Percentiles rank a stretch among this genome's conserved stretches.
Evolutionary conservation across 768 basidiomycete species (phyloP).

Genomic region (Tubosaeta brunneosetosa): DNA sequence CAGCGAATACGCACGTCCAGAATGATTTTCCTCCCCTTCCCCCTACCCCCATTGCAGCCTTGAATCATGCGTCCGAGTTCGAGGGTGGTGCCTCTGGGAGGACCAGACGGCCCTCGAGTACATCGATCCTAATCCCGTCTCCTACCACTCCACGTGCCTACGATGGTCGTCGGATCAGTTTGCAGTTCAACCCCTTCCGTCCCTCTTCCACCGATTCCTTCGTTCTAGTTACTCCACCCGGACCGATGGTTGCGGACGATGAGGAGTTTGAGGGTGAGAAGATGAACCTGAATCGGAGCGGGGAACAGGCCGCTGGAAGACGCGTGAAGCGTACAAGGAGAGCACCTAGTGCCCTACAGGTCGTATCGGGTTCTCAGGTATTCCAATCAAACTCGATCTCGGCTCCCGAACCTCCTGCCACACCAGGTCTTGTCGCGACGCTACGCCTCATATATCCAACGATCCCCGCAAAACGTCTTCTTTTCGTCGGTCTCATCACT

Average conservation of each 20-base stretch:
- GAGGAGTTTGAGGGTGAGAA: slow-evolving; percentile 45
- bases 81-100: slow-evolving; percentile 20
- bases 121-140: slow-evolving; percentile 37
- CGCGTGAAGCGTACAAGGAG: slow-evolving; percentile 26
- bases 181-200: slow-evolving; percentile 63
- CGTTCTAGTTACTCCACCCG: not conserved
- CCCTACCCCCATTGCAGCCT: slow-evolving; percentile 8
- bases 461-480: slow-evolving; percentile 66
- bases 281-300: slow-evolving; percentile 36
- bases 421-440: slow-evolving; percentile 33
- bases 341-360: not conserved
- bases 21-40: slow-evolving; percentile 17
- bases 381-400: slow-evolving; percentile 1
- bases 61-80: slow-evolving; percentile 22
- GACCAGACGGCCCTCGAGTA: slow-evolving; percentile 25
- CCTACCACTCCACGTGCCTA: slow-evolving; percentile 27
- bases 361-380: slow-evolving; percentile 6
- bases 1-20: slow-evolving; percentile 1
- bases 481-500: slow-evolving; percentile 65
- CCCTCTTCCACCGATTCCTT: slow-evolving; percentile 35
- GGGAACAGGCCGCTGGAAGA: slow-evolving; percentile 35
- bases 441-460: slow-evolving; percentile 59
- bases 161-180: slow-evolving; percentile 37
- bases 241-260: slow-evolving; percentile 32
- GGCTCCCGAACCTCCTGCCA: not conserved